phyloP scores from a whole-genome alignment of 768 basidiomycete species.

The Leccinellum albellum region DNA sequence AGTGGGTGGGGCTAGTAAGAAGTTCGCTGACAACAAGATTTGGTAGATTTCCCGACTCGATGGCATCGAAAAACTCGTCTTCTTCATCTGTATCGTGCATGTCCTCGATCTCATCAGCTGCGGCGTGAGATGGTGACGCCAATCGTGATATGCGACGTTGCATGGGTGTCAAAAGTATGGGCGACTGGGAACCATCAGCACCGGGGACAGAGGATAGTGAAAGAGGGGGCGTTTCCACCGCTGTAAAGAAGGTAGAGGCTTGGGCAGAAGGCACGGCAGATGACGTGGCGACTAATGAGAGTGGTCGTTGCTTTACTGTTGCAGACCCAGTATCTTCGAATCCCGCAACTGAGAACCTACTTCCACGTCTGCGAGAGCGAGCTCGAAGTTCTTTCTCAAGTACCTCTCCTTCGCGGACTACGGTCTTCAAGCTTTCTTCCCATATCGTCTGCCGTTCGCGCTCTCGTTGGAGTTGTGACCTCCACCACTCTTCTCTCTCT shows the following conservation, averaged over 20 bases:
- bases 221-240: slow-evolving; percentile 17
- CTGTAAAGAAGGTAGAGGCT: slow-evolving; percentile 20
- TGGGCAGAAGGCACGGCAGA: slow-evolving; percentile 17
- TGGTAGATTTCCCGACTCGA: slow-evolving; percentile 76
- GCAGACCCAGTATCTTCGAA: slow-evolving; percentile 16
- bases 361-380: slow-evolving; percentile 56
- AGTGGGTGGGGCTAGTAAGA: slow-evolving; percentile 46
- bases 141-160: slow-evolving; percentile 18
- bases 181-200: slow-evolving; percentile 4
- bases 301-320: slow-evolving; percentile 20
- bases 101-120: slow-evolving; percentile 33
- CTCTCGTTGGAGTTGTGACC: slow-evolving; percentile 60
- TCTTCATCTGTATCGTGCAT: slow-evolving; percentile 66
- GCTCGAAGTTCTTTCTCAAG: slow-evolving; percentile 76
- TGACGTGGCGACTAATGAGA: slow-evolving; percentile 12
- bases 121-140: slow-evolving; percentile 9
- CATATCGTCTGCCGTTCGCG: slow-evolving; percentile 64
- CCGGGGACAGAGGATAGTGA: slow-evolving; percentile 1
- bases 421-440: slow-evolving; percentile 87
- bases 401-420: slow-evolving; percentile 80
- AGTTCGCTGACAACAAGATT: slow-evolving; percentile 68
- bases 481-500: slow-evolving; percentile 83
- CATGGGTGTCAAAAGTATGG: slow-evolving; percentile 21
- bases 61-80: slow-evolving; percentile 98
- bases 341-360: slow-evolving; percentile 47